These are phyloP conservation scores for Lentinula boryana DNA, from an alignment of 768 basidiomycete species.

Conservation along the genomic window DNA sequence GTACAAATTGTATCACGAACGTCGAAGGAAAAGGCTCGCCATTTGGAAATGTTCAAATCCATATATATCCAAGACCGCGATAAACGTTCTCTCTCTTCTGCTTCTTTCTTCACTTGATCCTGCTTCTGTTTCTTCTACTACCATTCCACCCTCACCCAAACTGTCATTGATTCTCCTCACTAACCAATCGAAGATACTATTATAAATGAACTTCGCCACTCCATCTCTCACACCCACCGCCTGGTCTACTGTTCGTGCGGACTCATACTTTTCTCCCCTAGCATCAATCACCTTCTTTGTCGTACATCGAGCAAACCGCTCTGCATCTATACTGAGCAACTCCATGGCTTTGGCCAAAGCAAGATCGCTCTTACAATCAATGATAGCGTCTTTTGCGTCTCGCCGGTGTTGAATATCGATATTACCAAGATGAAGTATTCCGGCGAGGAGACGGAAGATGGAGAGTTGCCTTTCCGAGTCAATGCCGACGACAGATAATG, in stretches of 20 bases:
- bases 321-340: constrained; percentile 82
- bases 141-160: constrained; percentile 27
- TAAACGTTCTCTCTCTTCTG: constrained; percentile 82
- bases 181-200: constrained; percentile 97
- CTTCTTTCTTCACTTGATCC: constrained; percentile 75
- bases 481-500: constrained; percentile 94
- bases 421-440: constrained; percentile 93
- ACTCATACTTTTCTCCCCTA: constrained; percentile 80
- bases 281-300: constrained; percentile 92
- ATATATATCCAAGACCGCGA: constrained; percentile 97
- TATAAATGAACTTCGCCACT: constrained; percentile 97
- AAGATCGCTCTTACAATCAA: constrained; percentile 72
- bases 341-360: constrained; percentile 76
- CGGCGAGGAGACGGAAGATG: constrained; percentile 89
- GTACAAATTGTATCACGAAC: background rate
- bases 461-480: constrained; percentile 98
- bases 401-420: constrained; percentile 82
- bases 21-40: constrained; percentile 30
- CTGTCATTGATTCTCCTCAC: constrained; percentile 97
- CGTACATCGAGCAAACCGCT: constrained; percentile 61
- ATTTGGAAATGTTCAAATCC: constrained; percentile 98
- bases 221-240: constrained; percentile 93
- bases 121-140: constrained; percentile 64
- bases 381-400: constrained; percentile 60
- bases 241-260: constrained; percentile 76